Evolutionary conservation across 1,284 basidiomycete genomes (phyloP).

Genomic region (Sporisorium iseilematis-ciliati): DNA sequence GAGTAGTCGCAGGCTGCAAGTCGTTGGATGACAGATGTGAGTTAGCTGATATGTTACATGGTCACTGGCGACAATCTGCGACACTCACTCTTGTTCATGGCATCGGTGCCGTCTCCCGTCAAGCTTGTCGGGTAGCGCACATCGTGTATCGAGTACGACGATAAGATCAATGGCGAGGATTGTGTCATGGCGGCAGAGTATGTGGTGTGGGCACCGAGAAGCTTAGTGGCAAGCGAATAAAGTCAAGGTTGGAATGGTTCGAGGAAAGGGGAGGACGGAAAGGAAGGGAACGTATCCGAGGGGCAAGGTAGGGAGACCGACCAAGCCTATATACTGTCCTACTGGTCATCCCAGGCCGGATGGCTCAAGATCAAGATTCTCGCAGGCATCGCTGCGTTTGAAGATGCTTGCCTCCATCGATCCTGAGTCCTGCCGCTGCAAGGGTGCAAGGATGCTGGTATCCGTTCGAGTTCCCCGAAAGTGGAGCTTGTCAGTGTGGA

Average conservation of each 20-base stretch:
- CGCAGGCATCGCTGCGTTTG: no score
- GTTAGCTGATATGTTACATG: not conserved
- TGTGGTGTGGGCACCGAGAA: no score
- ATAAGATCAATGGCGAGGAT: slow-evolving; percentile 42
- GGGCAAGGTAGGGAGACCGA: not conserved
- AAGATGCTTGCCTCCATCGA: no score
- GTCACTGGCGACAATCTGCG: not conserved
- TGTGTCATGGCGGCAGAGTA: slow-evolving; percentile 29
- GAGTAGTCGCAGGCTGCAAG: slow-evolving; percentile 80
- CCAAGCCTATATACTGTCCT: slow-evolving; percentile 5
- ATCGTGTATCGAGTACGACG: slow-evolving; percentile 52
- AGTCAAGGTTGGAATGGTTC: not conserved
- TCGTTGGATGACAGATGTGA: not conserved
- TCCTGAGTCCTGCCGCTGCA: no score
- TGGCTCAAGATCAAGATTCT: no score
- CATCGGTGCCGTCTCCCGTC: slow-evolving; percentile 88
- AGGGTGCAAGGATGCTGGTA: no score
- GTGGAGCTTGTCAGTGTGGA: no score
- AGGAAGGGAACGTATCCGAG: not conserved
- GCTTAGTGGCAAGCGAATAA: not conserved
- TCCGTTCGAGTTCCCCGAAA: no score
- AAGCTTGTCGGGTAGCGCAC: slow-evolving; percentile 67
- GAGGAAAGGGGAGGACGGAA: not conserved
- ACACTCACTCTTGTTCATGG: slow-evolving; percentile 81
- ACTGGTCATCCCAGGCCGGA: not conserved